phyloP scores from a whole-genome alignment of 1,284 basidiomycete genomes.

The Malassezia dermatis region DNA sequence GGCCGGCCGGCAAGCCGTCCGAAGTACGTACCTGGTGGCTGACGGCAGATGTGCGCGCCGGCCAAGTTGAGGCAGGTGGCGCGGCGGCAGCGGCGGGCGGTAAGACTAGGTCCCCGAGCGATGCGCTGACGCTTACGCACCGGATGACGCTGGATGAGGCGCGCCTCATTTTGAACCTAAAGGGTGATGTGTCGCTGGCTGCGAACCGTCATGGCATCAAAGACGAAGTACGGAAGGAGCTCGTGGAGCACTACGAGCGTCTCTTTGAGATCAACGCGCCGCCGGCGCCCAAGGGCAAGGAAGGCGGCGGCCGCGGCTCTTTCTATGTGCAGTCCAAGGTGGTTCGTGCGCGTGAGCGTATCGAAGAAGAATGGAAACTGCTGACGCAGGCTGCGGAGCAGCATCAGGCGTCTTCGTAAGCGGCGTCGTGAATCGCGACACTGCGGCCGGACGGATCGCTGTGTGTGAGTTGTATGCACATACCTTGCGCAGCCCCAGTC shows the following conservation, averaged over 20 bases:
- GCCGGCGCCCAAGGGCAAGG: slow-evolving; percentile 46
- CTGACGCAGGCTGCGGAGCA: slow-evolving; percentile 11
- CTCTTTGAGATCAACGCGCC: slow-evolving; percentile 75
- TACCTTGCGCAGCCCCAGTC: slow-evolving; percentile 80
- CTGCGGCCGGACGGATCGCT: slow-evolving; percentile 88
- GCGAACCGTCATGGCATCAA: slow-evolving; percentile 15
- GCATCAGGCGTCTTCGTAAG: slow-evolving; percentile 53
- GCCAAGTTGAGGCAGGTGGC: slow-evolving; percentile 57
- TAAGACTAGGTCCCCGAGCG: slow-evolving; percentile 31
- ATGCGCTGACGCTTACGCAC: slow-evolving; percentile 57
- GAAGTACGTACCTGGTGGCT: slow-evolving; percentile 59
- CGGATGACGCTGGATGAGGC: slow-evolving; percentile 95
- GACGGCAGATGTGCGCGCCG: slow-evolving; percentile 63
- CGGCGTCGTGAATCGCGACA: slow-evolving; percentile 88
- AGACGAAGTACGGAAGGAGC: slow-evolving; percentile 25
- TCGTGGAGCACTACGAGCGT: slow-evolving; percentile 67
- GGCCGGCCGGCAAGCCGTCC: slow-evolving; percentile 79
- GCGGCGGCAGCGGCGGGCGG: slow-evolving; percentile 57
- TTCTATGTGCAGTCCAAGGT: slow-evolving; percentile 91
- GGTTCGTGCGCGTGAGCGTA: slow-evolving; percentile 79
- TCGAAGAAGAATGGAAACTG: slow-evolving; percentile 64
- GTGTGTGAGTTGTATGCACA: neutral
- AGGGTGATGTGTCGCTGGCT: slow-evolving; percentile 53
- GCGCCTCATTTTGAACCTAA: slow-evolving; percentile 80
- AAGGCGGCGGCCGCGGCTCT: slow-evolving; percentile 39